Base-by-base conservation (phyloP, 345 rosid genomes). In the Zanthoxylum bungeanum region DNA sequence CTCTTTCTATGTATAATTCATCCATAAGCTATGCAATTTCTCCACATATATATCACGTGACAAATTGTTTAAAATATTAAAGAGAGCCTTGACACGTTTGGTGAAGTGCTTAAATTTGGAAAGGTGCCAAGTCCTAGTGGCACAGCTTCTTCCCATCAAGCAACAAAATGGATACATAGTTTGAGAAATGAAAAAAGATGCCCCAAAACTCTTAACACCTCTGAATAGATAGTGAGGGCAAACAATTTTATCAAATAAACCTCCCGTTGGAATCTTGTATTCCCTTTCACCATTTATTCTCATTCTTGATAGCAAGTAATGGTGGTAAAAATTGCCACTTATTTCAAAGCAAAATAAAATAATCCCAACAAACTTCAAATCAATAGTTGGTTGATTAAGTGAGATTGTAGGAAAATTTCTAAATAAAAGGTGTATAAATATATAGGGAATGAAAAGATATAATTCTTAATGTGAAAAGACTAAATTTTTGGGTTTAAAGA, bases 201-300 rank as follows among this genome's bases (percentile, higher is more conserved):
- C 93, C 88, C 75, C 82, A 70, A 37, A 89, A 87, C 2, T 53
- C 88, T 39, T n/a, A 89, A 22, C 49, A 86, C 83, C 84, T 93
- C 97, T n/a, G 62, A 91, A 91, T 0, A 89, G 72, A 37, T 93
- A 93, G 60, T 89, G 97, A 44, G 97, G 97, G 78, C 96, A 93
- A 30, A 86, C 77, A 34, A 88, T 77, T 11, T 76, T 42, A 10
- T 71, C 80, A 66, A 91, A 93, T 0, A 91, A 61, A 28, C 97
- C 96, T 21, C 90, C 93, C 69, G 55, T 56, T 0, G 96, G 93
- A 60, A 93, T 78, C 78, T 81, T 89, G 77, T 88, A 91, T 28
- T 81, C 89, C 58, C 80, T 86, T 28, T 73, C 82, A 11, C 70
- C 81, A 11, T 66, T 62, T 47, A 60, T 58, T 75, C 93, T 85